Evolutionary conservation across 1,139 yeast species (phyloP).

Genomic region (Debaryomyces psychrophilus): DNA sequence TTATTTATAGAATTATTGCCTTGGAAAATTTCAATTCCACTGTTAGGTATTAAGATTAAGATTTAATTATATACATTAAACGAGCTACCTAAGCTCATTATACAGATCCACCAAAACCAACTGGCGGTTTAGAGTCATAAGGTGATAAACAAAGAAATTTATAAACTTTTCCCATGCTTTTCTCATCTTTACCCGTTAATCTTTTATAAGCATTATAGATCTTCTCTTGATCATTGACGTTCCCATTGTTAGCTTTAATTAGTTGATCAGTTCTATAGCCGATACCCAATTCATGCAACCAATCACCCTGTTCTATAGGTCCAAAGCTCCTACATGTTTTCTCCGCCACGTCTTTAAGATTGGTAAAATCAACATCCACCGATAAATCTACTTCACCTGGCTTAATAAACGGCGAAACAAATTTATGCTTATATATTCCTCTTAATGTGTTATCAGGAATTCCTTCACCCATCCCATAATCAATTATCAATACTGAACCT

Average conservation of each 20-base stretch:
- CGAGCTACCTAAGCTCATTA: neutral
- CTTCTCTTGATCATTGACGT: slow-evolving; percentile 42
- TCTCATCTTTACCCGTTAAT: slow-evolving; percentile 61
- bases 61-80: neutral
- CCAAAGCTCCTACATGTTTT: slow-evolving; percentile 44
- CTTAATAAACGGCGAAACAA: slow-evolving; percentile 72
- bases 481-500: slow-evolving; percentile 77
- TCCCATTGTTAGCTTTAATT: slow-evolving; percentile 34
- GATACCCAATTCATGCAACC: slow-evolving; percentile 76
- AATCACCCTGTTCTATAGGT: slow-evolving; percentile 78
- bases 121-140: slow-evolving; percentile 37
- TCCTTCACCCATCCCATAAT: slow-evolving; percentile 70
- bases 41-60: too few species aligned
- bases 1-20: too few species aligned
- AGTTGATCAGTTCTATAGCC: slow-evolving; percentile 69
- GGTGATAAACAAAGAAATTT: slow-evolving; percentile 72
- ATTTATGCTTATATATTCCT: slow-evolving; percentile 72
- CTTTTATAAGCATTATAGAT: slow-evolving; percentile 64
- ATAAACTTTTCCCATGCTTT: slow-evolving; percentile 77
- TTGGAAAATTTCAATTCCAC: too few species aligned
- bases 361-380: slow-evolving; percentile 79
- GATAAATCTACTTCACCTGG: slow-evolving; percentile 87
- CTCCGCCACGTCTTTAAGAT: slow-evolving; percentile 38
- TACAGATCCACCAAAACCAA: slow-evolving; percentile 35
- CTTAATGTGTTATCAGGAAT: slow-evolving; percentile 69